A percentile compares a stretch with the other conserved stretches of the same genome.
Evolutionary conservation across 352 stramenopile genomes (phyloP).

Genomic region (Pythium apleroticum): DNA sequence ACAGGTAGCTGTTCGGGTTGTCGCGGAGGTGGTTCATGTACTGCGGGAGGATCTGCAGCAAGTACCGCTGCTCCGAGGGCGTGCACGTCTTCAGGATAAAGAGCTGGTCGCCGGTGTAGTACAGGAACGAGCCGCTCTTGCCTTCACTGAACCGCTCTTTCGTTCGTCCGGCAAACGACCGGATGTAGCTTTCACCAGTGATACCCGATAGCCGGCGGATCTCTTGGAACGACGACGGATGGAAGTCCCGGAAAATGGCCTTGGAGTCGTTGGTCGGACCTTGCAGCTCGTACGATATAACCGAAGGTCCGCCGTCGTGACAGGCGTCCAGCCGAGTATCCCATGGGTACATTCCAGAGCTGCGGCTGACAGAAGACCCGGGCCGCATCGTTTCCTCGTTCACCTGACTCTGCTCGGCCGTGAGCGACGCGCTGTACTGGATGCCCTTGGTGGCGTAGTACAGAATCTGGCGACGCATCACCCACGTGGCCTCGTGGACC

Average conservation of each 20-base stretch:
- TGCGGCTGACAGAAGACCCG: conserved; percentile 69
- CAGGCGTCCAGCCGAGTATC: conserved; percentile 43
- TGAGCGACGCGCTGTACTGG: conserved; percentile 39
- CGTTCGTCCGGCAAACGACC: conserved; percentile 76
- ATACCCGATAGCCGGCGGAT: conserved; percentile 83
- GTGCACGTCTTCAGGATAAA: conserved; percentile 92
- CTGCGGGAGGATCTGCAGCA: conserved; percentile 86
- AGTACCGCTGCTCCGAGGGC: conserved; percentile 74
- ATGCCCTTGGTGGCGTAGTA: conserved; percentile 84
- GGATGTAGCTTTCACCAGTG: conserved; percentile 66
- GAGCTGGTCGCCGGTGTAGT: conserved; percentile 86
- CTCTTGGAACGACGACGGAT: conserved; percentile 77
- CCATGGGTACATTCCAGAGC: conserved; percentile 68
- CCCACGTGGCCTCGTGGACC: conserved; percentile 82
- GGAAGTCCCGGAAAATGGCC: conserved; percentile 84
- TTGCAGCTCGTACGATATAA: conserved; percentile 74
- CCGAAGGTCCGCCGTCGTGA: conserved; percentile 33
- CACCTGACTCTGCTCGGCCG: conserved; percentile 19
- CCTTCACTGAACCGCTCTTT: conserved; percentile 88
- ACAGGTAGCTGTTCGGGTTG: conserved; percentile 87
- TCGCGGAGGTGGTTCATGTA: conserved; percentile 81
- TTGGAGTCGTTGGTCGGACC: conserved; percentile 42
- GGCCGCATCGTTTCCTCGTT: conserved; percentile 28
- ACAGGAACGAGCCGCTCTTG: conserved; percentile 89
- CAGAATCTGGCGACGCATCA: conserved; percentile 78